These are phyloP conservation scores for Aspergillaceae sp. DNA, from an alignment of 2,329 filamentous ascomycete genomes.

Conservation along the genomic window DNA sequence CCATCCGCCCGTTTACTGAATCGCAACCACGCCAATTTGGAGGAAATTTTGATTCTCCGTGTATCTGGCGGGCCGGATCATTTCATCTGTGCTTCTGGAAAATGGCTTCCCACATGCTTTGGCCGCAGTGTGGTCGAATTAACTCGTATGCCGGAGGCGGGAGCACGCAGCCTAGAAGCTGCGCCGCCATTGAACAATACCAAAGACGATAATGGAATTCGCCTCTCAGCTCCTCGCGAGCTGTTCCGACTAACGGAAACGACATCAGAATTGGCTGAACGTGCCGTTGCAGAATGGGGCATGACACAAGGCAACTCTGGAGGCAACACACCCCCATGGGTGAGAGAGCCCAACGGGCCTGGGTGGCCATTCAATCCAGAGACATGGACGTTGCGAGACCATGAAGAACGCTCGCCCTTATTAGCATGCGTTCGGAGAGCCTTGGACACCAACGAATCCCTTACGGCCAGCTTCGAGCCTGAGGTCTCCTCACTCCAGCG, in stretches of 20 bases:
- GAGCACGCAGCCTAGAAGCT: conserved; percentile 58
- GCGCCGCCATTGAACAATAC: conserved; percentile 22
- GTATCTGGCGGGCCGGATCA: conserved; percentile 80
- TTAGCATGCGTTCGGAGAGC: conserved; percentile 49
- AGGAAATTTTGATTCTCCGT: conserved; percentile 80
- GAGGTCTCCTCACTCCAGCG: conserved; percentile 57
- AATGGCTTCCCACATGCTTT: conserved; percentile 75
- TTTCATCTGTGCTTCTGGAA: conserved; percentile 72
- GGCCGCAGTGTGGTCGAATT: conserved; percentile 82
- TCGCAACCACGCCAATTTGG: conserved; percentile 54
- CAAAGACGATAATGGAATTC: conserved; percentile 30
- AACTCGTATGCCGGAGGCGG: conserved; percentile 69
- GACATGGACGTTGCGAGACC: conserved; percentile 39
- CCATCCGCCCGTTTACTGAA: conserved; percentile 63
- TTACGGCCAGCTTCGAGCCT: conserved; percentile 54
- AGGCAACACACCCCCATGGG: conserved; percentile 42
- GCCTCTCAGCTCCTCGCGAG: conserved; percentile 77
- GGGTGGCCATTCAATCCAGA: conserved; percentile 53
- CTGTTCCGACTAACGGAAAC: conserved; percentile 82
- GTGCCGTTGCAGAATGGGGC: conserved; percentile 54
- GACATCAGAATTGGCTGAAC: conserved; percentile 53
- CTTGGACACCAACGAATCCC: conserved; percentile 59
- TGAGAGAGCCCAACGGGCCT: conserved; percentile 31
- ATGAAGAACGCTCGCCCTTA: conserved; percentile 35
- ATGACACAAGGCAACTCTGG: conserved; percentile 43